A percentile compares a stretch with the other conserved stretches of the same genome.
These are phyloP conservation scores for Aspergillus sp. DNA, from an alignment of 2,329 filamentous ascomycete genomes.

Conservation along the genomic window DNA sequence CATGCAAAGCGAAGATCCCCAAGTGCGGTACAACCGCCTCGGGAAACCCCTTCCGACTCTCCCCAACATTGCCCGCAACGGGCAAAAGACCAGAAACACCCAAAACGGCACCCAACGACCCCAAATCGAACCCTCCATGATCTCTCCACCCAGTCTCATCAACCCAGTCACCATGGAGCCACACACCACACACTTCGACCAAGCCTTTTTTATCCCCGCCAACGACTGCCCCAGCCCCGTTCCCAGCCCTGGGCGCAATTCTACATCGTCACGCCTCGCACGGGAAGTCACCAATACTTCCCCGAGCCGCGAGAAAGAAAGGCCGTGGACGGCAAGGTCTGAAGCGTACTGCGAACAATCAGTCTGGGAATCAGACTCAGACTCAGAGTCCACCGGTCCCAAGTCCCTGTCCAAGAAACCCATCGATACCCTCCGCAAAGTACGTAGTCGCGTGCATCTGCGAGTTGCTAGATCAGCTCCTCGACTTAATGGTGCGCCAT, in stretches of 20 bases:
- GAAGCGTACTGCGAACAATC: constrained; percentile 31
- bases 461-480: constrained; percentile 32
- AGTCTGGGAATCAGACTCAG: constrained; percentile 36
- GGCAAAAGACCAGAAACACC: constrained; percentile 16
- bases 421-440: constrained; percentile 35
- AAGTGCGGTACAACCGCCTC: constrained; percentile 15
- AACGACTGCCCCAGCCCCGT: constrained; percentile 32
- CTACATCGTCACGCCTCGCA: constrained; percentile 25
- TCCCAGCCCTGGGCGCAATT: constrained; percentile 21
- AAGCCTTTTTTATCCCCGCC: constrained; percentile 34
- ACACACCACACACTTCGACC: constrained; percentile 32
- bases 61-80: constrained; percentile 21
- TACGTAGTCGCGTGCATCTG: constrained; percentile 34
- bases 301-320: constrained; percentile 12
- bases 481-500: constrained; percentile 16
- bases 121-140: constrained; percentile 32
- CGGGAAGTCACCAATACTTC: constrained; percentile 22
- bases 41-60: constrained; percentile 27
- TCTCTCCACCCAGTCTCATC: constrained; percentile 31
- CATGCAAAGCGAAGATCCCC: constrained; percentile 16
- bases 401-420: constrained; percentile 31
- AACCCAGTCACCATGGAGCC: constrained; percentile 35
- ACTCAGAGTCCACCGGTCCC: constrained; percentile 27
- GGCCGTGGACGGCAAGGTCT: constrained; percentile 28
- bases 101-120: constrained; percentile 17